A percentile compares a stretch with the other conserved stretches of the same genome.
These are phyloP conservation scores for Lachnellula suecica DNA, from an alignment of 2,329 filamentous ascomycete species.

Conservation along the genomic window DNA sequence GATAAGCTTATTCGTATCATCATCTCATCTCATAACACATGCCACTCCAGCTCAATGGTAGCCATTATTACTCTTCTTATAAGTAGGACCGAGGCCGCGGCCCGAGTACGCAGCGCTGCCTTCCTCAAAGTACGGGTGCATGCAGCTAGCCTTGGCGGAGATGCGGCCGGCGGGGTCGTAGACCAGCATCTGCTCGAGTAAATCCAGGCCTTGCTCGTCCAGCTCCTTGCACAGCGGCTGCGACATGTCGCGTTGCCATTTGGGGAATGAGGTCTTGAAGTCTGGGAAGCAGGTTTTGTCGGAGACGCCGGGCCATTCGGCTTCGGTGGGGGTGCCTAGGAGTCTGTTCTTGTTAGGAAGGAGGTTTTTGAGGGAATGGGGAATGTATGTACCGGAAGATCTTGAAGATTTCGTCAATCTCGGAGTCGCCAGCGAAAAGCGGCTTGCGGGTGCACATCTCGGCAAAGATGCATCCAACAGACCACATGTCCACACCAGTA, in stretches of 20 bases:
- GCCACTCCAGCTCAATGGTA: slow-evolving; percentile 29
- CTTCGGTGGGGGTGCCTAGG: slow-evolving; percentile 80
- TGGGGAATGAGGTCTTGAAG: slow-evolving; percentile 89
- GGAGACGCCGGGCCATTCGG: slow-evolving; percentile 77
- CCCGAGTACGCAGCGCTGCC: slow-evolving; percentile 35
- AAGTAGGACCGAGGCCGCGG: slow-evolving; percentile 31
- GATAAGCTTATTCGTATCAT: slow-evolving; percentile 18
- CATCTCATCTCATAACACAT: slow-evolving; percentile 14
- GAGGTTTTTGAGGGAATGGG: background rate
- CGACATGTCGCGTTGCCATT: slow-evolving; percentile 75
- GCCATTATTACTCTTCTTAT: slow-evolving; percentile 26
- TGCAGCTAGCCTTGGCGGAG: slow-evolving; percentile 83
- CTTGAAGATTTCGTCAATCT: slow-evolving; percentile 94
- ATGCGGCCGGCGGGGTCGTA: slow-evolving; percentile 87
- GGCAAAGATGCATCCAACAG: slow-evolving; percentile 89
- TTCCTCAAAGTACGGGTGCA: slow-evolving; percentile 75
- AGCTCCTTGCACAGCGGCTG: slow-evolving; percentile 68
- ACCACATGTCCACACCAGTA: slow-evolving; percentile 96
- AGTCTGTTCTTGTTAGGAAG: slow-evolving; percentile 47
- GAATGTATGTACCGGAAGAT: slow-evolving; percentile 70
- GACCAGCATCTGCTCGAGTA: slow-evolving; percentile 70
- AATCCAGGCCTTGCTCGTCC: slow-evolving; percentile 69
- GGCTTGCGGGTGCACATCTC: slow-evolving; percentile 96
- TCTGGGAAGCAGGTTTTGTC: slow-evolving; percentile 80
- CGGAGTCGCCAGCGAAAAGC: slow-evolving; percentile 87